Evolutionary conservation across 2,329 filamentous ascomycete genomes (phyloP), one percentile per base, ranked within the genome.

Genomic region (Botryotinia globosa): DNA sequence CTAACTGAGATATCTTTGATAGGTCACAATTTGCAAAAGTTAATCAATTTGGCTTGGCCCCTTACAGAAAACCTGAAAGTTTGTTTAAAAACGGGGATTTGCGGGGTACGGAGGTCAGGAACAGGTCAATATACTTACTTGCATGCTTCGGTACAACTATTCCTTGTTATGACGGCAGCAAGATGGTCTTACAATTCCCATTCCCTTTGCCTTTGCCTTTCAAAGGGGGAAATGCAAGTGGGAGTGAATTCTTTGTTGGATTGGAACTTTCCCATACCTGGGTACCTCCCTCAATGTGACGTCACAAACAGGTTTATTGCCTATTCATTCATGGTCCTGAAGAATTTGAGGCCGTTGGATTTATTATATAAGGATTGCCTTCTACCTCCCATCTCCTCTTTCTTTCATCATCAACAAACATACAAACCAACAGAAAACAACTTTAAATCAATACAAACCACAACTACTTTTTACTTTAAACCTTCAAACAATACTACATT

Each of bases 401-500:
- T 54, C 37, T 56, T 56, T 6, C 48, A 67, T 67, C 22, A 68
- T 67, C 64, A 54, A 56, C 48, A 32, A 37, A 25, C 48, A 56
- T 9, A 65, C 44, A 32, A 12, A 10, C 18, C 32, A 45, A 29
- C 39, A 67, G 25, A 68, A 25, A 14, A 44, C 37, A 42, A 65
- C 44, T 51, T 51, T 44, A 70, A 69, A 32, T 5, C 25, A n/a
- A 54, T n/a, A n/a, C 34, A 54, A 54, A 54, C 14, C 29, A 71
- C 44, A 51, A 63, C 16, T 1, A 54, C 56, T 37, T 61, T n/a
- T 8, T 68, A 48, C 42, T 70, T 70, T 56, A 44, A 32, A 42
- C 25, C 69, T 39, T 73, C 18, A 54, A 25, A 45, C 37, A 67
- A 39, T 29, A 72, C 66, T 34, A 72, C 72, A 69, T 54, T 76